phyloP scores from a whole-genome alignment of 2,329 filamentous ascomycete genomes.

The Plenodomus lindquistii region DNA sequence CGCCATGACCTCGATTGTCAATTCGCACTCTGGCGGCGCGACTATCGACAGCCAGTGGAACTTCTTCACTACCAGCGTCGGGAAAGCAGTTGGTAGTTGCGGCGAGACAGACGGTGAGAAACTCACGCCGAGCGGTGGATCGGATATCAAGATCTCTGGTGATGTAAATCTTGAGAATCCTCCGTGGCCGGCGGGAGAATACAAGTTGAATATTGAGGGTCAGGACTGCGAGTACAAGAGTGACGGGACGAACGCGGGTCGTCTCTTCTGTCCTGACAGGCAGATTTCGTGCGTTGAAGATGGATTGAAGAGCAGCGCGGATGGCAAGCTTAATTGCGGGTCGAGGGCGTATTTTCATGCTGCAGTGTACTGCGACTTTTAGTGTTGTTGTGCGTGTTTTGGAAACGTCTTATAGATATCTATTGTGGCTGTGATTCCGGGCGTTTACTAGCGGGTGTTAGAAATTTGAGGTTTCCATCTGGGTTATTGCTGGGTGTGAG shows the following conservation, averaged over 20 bases:
- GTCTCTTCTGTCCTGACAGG: conserved; percentile 11
- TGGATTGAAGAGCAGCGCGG: conserved; percentile 5
- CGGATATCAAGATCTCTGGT: conserved; percentile 1
- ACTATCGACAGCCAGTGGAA: conserved; percentile 3
- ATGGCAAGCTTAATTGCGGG: conserved; percentile 6
- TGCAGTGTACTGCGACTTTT: conserved; percentile 10
- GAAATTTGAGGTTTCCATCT: too few relatives aligned
- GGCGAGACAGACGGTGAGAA: conserved; percentile 6
- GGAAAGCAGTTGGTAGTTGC: conserved; percentile 10
- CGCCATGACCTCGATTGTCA: conserved; percentile 8
- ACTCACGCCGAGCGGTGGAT: conserved; percentile 6
- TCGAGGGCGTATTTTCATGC: conserved; percentile 5
- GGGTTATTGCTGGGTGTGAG: too few relatives aligned
- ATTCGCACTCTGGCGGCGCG: conserved; percentile 7
- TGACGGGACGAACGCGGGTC: conserved; percentile 12
- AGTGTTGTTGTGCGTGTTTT: neutral
- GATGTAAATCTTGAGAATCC: conserved; percentile 4
- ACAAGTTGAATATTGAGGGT: conserved; percentile 13
- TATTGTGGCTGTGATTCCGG: neutral
- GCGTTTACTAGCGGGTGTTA: too few relatives aligned
- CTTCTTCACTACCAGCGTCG: conserved; percentile 10
- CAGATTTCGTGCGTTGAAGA: conserved; percentile 10
- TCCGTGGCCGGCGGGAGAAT: conserved; percentile 12
- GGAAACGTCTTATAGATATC: neutral
- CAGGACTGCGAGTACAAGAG: conserved; percentile 13